Evolutionary conservation across 805 yeast genomes (phyloP).

Genomic region (Torulaspora franciscae): DNA sequence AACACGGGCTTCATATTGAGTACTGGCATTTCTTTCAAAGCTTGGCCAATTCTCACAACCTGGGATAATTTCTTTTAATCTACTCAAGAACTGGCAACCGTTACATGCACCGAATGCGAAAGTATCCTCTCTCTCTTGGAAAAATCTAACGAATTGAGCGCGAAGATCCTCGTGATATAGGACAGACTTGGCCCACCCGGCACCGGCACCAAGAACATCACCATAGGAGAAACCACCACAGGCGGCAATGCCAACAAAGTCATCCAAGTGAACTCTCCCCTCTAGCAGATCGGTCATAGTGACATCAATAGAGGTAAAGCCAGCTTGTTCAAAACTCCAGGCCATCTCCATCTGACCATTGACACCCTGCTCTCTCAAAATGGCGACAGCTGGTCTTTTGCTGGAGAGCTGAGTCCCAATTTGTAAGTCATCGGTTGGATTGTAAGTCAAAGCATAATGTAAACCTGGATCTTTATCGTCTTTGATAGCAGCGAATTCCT

Average conservation of each 20-base stretch:
- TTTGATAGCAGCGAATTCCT: constrained; percentile 67
- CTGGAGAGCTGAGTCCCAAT: constrained; percentile 27
- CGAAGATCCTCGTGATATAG: constrained; percentile 75
- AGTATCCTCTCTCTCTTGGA: constrained; percentile 82
- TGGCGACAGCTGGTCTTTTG: constrained; percentile 81
- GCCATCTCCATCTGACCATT: constrained; percentile 99
- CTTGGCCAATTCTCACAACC: constrained; percentile 92
- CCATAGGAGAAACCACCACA: constrained; percentile 99
- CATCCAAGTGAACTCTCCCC: constrained; percentile 66
- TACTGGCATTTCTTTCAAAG: constrained; percentile 84
- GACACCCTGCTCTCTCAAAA: constrained; percentile 96
- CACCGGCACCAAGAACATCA: constrained; percentile 97
- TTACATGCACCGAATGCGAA: constrained; percentile 98
- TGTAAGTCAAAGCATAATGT: constrained; percentile 69
- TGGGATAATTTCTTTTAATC: constrained; percentile 76
- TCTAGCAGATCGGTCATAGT: constrained; percentile 90
- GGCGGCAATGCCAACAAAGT: constrained; percentile 90
- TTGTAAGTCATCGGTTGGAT: constrained; percentile 48
- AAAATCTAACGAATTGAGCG: constrained; percentile 70
- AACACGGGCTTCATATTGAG: constrained; percentile 95
- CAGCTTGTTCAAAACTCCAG: constrained; percentile 91
- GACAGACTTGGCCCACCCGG: constrained; percentile 98
- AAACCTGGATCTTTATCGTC: constrained; percentile 92
- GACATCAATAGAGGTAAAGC: constrained; percentile 89
- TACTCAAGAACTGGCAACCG: constrained; percentile 94